Conservation (phyloP, 768 basidiomycete genomes). For the Tubosaeta sp. region DNA sequence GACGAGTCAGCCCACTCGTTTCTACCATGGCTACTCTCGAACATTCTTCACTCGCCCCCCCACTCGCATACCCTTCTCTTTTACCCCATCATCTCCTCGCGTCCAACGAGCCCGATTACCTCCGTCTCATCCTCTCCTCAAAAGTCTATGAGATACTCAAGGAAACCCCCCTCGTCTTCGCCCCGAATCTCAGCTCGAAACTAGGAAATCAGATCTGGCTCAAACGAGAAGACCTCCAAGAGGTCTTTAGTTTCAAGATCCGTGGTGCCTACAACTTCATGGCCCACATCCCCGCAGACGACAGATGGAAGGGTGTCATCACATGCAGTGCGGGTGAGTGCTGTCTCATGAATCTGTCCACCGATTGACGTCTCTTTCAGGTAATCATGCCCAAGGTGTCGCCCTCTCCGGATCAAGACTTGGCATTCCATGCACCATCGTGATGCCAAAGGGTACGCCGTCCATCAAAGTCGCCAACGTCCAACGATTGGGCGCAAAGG, state of each 20-base stretch:
- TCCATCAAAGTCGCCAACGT: slow-evolving; percentile 96
- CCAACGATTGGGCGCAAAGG: slow-evolving; percentile 90
- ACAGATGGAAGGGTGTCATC: slow-evolving; percentile 95
- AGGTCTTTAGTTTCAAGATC: slow-evolving; percentile 99
- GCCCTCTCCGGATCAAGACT: slow-evolving; percentile 89
- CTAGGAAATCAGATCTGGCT: slow-evolving; percentile 94
- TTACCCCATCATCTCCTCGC: slow-evolving; percentile 60
- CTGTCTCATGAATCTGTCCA: slow-evolving; percentile 25
- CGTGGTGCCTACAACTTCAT: slow-evolving; percentile 99
- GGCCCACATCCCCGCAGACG: slow-evolving; percentile 81
- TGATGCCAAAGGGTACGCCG: slow-evolving; percentile 95
- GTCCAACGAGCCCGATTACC: slow-evolving; percentile 76
- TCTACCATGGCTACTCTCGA: slow-evolving; percentile 53
- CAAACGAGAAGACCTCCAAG: slow-evolving; percentile 95
- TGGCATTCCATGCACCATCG: slow-evolving; percentile 93
- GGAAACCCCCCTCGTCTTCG: slow-evolving; percentile 86
- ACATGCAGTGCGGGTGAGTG: slow-evolving; percentile 97
- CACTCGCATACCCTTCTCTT: slow-evolving; percentile 64
- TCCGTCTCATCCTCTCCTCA: slow-evolving; percentile 81
- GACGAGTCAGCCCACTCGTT: slow-evolving; percentile 14
- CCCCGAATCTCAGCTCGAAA: slow-evolving; percentile 79
- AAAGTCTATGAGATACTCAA: slow-evolving; percentile 88
- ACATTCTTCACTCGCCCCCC: slow-evolving; percentile 66
- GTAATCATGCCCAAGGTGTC: slow-evolving; percentile 98
- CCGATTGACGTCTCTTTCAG: slow-evolving; percentile 37